Evolutionary conservation across 2,329 filamentous ascomycete species (phyloP), one percentile per base, ranked within the genome.

Genomic region (Fusarium multiceps): DNA sequence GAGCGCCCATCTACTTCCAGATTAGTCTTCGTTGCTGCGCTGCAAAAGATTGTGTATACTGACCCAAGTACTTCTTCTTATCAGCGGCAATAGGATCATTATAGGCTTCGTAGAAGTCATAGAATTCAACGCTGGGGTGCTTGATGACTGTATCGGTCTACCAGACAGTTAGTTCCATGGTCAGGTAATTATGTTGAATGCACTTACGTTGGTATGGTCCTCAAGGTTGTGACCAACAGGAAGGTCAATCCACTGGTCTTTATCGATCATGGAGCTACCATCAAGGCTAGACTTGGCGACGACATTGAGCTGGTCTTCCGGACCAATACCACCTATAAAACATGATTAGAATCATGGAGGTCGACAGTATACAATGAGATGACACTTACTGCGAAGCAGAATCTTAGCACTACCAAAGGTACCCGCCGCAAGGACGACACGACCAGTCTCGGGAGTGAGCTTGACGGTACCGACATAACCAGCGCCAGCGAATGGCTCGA

Each of bases 221-320:
- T 61, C 59, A 2, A 61, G 59, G 25, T 61, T 61, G 37, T 61
- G 37, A 5, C 59, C 59, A 16, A 61, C 59, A n/a, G 59, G 59
- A 10, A 61, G 59, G 10, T 59, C 37, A 12, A 61, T 59, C 59
- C 59, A 61, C 23, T 61, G 45, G 2, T 61, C 55, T 12, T 61
- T 61, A 1, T 13, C 4, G 20, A 61, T 60, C 59, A 61, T 61
- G 23, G 59, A 45, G 45, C 6, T 1, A n/a, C 59, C 59, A 23
- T 61, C 59, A 3, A 13, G 55, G 25, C 43, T 59, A 2, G 59
- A 61, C 7, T 51, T 27, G 30, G 55, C 37, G 16, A 61, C 59
- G 23, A 61, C 13, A 3, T 32, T 43, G 23, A 61, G 59, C 18
- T 61, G 59, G 7, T 61, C 59, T 6, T 59, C 59, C 16, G 59